Evolutionary conservation across 768 basidiomycete species (phyloP), one percentile per base, ranked within the genome.

Genomic region (Boletus pseudo-olivaceus): DNA sequence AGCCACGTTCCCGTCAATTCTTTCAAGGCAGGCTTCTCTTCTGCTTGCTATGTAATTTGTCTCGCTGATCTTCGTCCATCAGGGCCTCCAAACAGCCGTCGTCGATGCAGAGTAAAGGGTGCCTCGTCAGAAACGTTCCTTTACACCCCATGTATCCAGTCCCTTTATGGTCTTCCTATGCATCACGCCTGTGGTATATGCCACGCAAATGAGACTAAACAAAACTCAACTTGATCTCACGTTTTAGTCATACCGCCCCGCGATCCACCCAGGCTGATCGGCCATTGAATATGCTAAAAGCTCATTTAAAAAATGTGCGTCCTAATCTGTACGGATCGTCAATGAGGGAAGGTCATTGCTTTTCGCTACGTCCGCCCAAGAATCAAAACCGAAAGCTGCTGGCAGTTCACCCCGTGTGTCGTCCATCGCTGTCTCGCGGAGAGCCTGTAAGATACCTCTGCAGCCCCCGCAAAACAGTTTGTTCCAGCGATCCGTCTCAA

Each of bases 1-100:
- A 83, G 83, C 55, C 82, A 90, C 69, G 86, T 97, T 52, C 78
- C 84, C 43, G 90, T 92, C 42, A 66, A 73, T 8, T 75, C 85
- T 42, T 93, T 93, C 87, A 95, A 96, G 87, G 94, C 87, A 54
- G 56, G 85, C 68, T 32, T 41, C 20, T 32, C 34, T 7, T 46
- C 1, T 12, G 29, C 11, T 53, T n/a, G 32, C 14, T 27, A 8
- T 49, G 5, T 7, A 29, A 29, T 19, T 20, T 47, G 10, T 37
- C 37, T 59, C 41, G 51, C 56, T 62, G 47, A 56, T 38, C 49
- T 17, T 47, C 2, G 47, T 26, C 30, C 38, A 39, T 55, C 64
- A 95, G 93, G 87, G 87, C 62, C 88, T 95, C 56, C 82, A 93
- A 81, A 94, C 90, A 49, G 77, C 80, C 40, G 82, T 85, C 56